Percentiles rank a stretch among this genome's conserved stretches.
These are phyloP conservation scores for Hypericum perforatum DNA, from an alignment of 345 rosid genomes.

Conservation along the genomic window DNA sequence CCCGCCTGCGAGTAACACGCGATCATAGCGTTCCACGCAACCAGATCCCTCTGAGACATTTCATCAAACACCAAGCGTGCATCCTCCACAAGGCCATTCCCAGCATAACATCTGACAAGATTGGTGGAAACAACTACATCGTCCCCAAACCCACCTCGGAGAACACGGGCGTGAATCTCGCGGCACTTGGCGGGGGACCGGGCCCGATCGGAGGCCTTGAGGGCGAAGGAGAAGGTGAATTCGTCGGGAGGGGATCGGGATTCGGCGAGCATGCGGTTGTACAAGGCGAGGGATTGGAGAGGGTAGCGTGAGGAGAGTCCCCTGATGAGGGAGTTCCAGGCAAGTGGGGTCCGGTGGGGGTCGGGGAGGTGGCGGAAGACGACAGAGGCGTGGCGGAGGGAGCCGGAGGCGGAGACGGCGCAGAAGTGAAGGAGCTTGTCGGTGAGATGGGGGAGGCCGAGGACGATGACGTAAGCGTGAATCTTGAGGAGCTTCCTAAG, in stretches of 20 bases:
- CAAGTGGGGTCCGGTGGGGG: constrained; percentile 18
- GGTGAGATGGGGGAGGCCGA: constrained; percentile 43
- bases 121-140: constrained; percentile 36
- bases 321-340: constrained; percentile 32
- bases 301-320: constrained; percentile 28
- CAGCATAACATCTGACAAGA: constrained; percentile 29
- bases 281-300: constrained; percentile 28
- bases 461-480: constrained; percentile 32
- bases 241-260: constrained; percentile 28
- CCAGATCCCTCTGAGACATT: constrained; percentile 42
- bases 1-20: constrained; percentile 41
- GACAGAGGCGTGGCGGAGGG: constrained; percentile 23
- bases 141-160: constrained; percentile 24
- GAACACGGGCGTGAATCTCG: constrained; percentile 44
- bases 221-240: constrained; percentile 38
- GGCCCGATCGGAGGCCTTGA: constrained; percentile 38
- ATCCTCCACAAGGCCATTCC: constrained; percentile 14
- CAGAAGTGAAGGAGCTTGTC: constrained; percentile 33
- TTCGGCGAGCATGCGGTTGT: constrained; percentile 22
- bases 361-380: constrained; percentile 27
- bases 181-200: constrained; percentile 23
- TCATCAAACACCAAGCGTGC: constrained; percentile 40
- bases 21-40: constrained; percentile 65
- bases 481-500: constrained; percentile 29
- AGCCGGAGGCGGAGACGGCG: constrained; percentile 40